phyloP scores from a whole-genome alignment of 495 filamentous ascomycete genomes.

The Stereocaulon alpinum region DNA sequence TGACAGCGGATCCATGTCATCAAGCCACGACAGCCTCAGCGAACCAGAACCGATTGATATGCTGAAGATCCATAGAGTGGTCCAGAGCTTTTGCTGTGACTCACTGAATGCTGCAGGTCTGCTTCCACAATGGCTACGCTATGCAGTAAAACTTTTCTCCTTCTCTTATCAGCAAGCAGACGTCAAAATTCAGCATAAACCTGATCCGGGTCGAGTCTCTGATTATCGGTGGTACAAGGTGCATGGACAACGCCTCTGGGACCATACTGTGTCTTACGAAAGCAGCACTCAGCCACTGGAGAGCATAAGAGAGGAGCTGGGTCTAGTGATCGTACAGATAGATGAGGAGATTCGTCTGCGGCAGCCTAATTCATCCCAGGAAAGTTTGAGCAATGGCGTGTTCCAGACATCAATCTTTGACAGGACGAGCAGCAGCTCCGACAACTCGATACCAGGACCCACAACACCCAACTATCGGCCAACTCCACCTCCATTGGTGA shows the following conservation, averaged over 20 bases:
- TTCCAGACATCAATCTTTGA: slow-evolving; percentile 60
- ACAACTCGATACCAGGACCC: slow-evolving; percentile 34
- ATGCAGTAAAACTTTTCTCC: slow-evolving; percentile 34
- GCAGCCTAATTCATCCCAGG: slow-evolving; percentile 39
- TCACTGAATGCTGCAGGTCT: slow-evolving; percentile 44
- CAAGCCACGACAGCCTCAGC: slow-evolving; percentile 41
- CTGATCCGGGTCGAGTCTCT: slow-evolving; percentile 20
- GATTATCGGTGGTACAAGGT: slow-evolving; percentile 35
- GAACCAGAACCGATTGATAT: slow-evolving; percentile 54
- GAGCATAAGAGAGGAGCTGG: slow-evolving; percentile 36
- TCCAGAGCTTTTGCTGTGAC: slow-evolving; percentile 70
- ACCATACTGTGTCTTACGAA: slow-evolving; percentile 37
- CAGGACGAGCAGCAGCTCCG: slow-evolving; percentile 55
- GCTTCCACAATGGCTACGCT: slow-evolving; percentile 23
- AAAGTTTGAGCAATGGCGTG: slow-evolving; percentile 35
- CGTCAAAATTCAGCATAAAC: slow-evolving; percentile 15
- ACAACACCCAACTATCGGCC: slow-evolving; percentile 18
- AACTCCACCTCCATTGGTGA: slow-evolving; percentile 17
- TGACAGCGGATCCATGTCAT: slow-evolving; percentile 25
- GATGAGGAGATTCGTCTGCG: slow-evolving; percentile 47
- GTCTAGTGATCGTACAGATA: slow-evolving; percentile 40
- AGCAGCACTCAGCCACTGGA: slow-evolving; percentile 31
- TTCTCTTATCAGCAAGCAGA: slow-evolving; percentile 23
- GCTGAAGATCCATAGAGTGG: slow-evolving; percentile 65
- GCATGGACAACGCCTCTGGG: slow-evolving; percentile 21